These are phyloP conservation scores for Bullera alba DNA, from an alignment of 768 basidiomycete species.

Conservation along the genomic window DNA sequence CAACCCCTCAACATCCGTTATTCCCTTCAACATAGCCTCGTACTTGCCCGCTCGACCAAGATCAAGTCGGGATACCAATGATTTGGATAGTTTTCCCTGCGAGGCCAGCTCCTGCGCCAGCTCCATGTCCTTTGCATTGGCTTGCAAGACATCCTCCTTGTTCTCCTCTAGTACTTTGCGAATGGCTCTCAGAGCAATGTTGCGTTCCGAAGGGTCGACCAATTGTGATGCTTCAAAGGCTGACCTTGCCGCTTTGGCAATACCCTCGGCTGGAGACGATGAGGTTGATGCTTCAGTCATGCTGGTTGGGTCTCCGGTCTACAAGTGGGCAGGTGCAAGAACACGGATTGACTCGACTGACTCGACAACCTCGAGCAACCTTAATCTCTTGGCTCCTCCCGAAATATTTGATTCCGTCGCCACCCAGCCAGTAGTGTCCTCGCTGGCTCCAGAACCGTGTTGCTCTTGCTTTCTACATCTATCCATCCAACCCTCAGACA, in stretches of 20 bases:
- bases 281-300: conserved; percentile 1
- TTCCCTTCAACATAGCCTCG: conserved; percentile 86
- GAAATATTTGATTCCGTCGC: no score
- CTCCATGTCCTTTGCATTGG: conserved; percentile 74
- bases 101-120: conserved; percentile 73
- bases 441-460: no score
- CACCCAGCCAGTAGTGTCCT: no score
- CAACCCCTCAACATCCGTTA: conserved; percentile 75
- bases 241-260: conserved; percentile 70
- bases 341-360: no score
- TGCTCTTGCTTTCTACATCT: no score
- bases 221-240: conserved; percentile 87
- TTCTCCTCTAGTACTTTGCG: conserved; percentile 58
- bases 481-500: no score
- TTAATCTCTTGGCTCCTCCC: no score
- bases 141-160: conserved; percentile 65
- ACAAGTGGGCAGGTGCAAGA: no score
- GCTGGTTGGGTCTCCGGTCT: no score
- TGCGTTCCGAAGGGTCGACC: conserved; percentile 60
- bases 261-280: conserved; percentile 46
- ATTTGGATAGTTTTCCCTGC: conserved; percentile 72
- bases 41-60: conserved; percentile 70
- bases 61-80: conserved; percentile 81
- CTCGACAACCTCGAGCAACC: no score
- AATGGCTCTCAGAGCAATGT: conserved; percentile 66